Evolutionary conservation across 1,284 basidiomycete species (phyloP).

Genomic region (Leccinum subatratum): DNA sequence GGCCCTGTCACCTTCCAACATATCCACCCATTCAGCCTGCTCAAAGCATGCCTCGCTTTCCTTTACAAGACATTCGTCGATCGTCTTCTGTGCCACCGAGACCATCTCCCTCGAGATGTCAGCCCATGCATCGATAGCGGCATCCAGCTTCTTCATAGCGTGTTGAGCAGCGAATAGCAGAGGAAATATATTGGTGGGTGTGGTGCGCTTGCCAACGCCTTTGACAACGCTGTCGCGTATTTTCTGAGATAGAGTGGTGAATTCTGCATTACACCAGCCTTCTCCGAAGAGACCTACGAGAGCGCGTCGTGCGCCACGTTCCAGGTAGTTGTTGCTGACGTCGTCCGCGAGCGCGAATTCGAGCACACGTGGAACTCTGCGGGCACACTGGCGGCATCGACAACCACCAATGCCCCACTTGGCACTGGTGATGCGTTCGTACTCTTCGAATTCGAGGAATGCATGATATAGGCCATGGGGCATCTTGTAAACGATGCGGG

Average conservation of each 20-base stretch:
- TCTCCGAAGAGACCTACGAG: conserved; percentile 79
- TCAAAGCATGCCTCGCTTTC: conserved; percentile 63
- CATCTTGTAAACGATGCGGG: conserved; percentile 81
- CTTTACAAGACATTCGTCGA: conserved; percentile 59
- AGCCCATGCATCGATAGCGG: conserved; percentile 63
- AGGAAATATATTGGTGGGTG: conserved; percentile 58
- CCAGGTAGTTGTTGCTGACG: conserved; percentile 67
- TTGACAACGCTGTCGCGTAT: conserved; percentile 65
- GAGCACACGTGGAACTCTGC: conserved; percentile 74
- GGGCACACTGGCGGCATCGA: conserved; percentile 74
- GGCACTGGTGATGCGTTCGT: conserved; percentile 64
- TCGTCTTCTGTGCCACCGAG: conserved; percentile 48
- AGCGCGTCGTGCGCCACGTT: conserved; percentile 66
- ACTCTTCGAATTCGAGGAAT: conserved; percentile 71
- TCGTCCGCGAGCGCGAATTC: conserved; percentile 74
- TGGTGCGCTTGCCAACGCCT: conserved; percentile 65
- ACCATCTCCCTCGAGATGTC: conserved; percentile 65
- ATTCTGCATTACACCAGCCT: conserved; percentile 79
- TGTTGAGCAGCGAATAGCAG: conserved; percentile 65
- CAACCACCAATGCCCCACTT: conserved; percentile 77
- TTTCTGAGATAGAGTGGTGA: conserved; percentile 64
- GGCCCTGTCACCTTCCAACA: conserved; percentile 65
- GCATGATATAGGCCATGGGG: conserved; percentile 83
- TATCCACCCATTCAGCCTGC: conserved; percentile 63
- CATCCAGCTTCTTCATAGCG: conserved; percentile 52